Evolutionary conservation across 768 basidiomycete species (phyloP), one percentile per base, ranked within the genome.

Genomic region (Galerina marginata): DNA sequence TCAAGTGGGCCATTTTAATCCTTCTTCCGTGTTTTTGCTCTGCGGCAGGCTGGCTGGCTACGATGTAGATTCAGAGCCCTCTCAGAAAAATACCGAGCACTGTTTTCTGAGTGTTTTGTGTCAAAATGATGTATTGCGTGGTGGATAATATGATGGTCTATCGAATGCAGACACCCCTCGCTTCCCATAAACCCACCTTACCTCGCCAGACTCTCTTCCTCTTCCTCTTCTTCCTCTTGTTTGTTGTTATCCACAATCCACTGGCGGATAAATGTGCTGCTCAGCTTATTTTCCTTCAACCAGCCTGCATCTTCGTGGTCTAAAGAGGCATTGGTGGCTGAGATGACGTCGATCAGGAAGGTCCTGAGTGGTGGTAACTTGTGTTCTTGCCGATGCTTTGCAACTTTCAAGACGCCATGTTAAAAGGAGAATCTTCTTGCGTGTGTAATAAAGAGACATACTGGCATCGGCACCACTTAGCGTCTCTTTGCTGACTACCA

Each of bases 401-500:
- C 86, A 71, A 96, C 93, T 95, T 66, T 16, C 29, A 48, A 44
- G 1, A 36, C 44, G 29, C 40, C 11, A 42, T 54, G 55, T 45
- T 10, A 60, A 5, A 47, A 2, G 14, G 15, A 44, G 15, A 48
- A 33, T 7, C 14, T 9, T 15, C 16, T 25, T 36, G n/a, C 25
- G 11, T 20, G 20, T 20, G 33, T 47, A 38, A 39, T 16, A 37
- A 54, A 37, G 25, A 36, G 37, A 81, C 92, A 58, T 61, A 94
- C 95, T 87, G 20, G 89, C 79, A 23, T 79, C 76, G 0, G 89
- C 94, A 0, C 97, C 96, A 10, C 79, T 73, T 0, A 90, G 67
- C 0, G 96, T 99, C 75, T 99, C 97, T 68, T 85, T 86, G 75
- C 93, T 95, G 45, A 98, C 92, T 4, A 99, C 92, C 12, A 99